Evolutionary conservation across 2,329 filamentous ascomycete species (phyloP).

Genomic region (Aureobasidium sp.): DNA sequence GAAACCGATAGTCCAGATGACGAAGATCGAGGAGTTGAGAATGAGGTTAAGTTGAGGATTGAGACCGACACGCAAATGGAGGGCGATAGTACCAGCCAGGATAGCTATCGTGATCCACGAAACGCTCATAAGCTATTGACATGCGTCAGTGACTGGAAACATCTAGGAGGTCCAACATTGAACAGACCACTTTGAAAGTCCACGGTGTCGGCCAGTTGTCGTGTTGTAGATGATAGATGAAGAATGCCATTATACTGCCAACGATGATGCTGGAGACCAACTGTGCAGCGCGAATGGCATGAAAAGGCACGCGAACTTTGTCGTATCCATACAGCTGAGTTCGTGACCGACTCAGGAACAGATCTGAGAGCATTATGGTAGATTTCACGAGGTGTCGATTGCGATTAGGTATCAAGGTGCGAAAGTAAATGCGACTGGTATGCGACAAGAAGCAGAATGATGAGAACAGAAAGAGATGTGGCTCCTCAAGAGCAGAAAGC

Average conservation of each 20-base stretch:
- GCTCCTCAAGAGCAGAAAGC: neutral
- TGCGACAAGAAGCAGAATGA: neutral
- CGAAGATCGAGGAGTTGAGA: constrained; percentile 42
- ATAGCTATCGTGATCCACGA: constrained; percentile 47
- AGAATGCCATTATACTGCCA: constrained; percentile 48
- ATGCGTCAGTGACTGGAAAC: neutral
- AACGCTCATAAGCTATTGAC: constrained; percentile 44
- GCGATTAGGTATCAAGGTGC: neutral
- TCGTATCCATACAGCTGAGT: constrained; percentile 40
- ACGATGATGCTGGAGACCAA: constrained; percentile 43
- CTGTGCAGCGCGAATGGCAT: constrained; percentile 36
- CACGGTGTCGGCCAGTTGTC: constrained; percentile 50
- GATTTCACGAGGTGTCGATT: neutral
- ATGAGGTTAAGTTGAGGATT: constrained; percentile 46
- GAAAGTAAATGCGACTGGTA: neutral
- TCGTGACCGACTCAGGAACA: constrained; percentile 22
- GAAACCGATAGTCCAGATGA: constrained; percentile 49
- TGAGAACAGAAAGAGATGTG: neutral
- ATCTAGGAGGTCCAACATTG: neutral
- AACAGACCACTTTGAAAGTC: constrained; percentile 52
- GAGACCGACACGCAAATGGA: constrained; percentile 47
- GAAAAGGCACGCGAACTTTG: constrained; percentile 33
- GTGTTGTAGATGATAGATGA: constrained; percentile 47
- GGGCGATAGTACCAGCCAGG: constrained; percentile 41
- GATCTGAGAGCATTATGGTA: constrained; percentile 6